These are phyloP conservation scores for Artemisia argyi DNA, from an alignment of 129 eudicot genomes.

Conservation along the genomic window DNA sequence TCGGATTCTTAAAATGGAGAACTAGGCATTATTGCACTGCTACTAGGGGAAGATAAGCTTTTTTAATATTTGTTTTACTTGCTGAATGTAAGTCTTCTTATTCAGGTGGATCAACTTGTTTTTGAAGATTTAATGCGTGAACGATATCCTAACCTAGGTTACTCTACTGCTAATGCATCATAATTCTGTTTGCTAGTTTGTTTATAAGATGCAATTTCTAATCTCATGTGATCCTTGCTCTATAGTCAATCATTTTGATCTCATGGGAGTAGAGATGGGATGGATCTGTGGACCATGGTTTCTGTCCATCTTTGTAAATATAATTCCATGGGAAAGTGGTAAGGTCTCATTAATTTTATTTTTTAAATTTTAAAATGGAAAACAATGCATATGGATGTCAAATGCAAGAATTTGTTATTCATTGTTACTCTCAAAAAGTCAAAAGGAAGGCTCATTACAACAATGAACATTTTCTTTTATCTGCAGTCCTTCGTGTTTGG, in stretches of 20 bases:
- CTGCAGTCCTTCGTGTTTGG: conserved; percentile 96
- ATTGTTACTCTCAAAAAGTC: conserved; percentile 2
- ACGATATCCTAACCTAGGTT: conserved; percentile 92
- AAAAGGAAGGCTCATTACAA: not conserved
- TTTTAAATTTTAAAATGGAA: not conserved
- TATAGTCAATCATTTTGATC: conserved; percentile 89
- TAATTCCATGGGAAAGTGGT: conserved; percentile 99
- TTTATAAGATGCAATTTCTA: conserved; percentile 24
- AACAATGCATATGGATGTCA: conserved; percentile 1
- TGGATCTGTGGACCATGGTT: conserved; percentile 98
- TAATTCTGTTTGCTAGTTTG: not conserved
- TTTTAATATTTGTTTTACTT: conserved; percentile 16
- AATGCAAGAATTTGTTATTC: conserved; percentile 12
- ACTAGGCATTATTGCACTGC: not conserved
- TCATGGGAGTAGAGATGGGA: conserved; percentile 92
- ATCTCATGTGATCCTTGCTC: conserved; percentile 21
- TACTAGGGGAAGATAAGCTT: not conserved
- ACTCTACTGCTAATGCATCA: conserved; percentile 21
- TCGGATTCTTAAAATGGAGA: not conserved
- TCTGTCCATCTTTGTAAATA: conserved; percentile 87
- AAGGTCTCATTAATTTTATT: conserved; percentile 13
- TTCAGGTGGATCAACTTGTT: conserved; percentile 96
- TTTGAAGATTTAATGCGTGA: conserved; percentile 96
- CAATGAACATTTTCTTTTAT: conserved; percentile 10
- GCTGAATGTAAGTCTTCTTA: conserved; percentile 7